phyloP scores from a whole-genome alignment of 1,284 basidiomycete species.

The Cystobasidium sp. region DNA sequence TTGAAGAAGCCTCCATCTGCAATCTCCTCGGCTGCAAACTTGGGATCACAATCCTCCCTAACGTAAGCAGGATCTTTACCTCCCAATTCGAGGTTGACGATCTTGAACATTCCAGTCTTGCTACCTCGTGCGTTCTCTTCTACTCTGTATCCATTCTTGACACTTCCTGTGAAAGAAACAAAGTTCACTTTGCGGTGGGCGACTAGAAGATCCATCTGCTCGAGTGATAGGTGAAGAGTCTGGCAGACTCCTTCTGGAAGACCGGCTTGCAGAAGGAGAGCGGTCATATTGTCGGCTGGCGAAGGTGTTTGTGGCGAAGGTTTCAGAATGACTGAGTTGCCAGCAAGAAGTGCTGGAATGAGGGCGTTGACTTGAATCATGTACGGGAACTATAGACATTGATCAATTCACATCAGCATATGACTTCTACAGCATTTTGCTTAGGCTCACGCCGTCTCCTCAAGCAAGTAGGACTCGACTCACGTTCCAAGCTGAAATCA shows the following conservation, averaged over 20 bases:
- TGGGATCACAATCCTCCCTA: slow-evolving; percentile 71
- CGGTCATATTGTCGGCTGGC: slow-evolving; percentile 77
- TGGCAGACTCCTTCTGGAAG: slow-evolving; percentile 74
- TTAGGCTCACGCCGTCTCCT: background rate
- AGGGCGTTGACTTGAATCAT: slow-evolving; percentile 86
- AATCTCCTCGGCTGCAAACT: slow-evolving; percentile 79
- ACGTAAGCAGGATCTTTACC: slow-evolving; percentile 97
- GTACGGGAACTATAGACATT: slow-evolving; percentile 68
- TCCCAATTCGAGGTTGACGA: slow-evolving; percentile 73
- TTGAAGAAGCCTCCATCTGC: slow-evolving; percentile 95
- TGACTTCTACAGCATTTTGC: background rate
- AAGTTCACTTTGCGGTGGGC: slow-evolving; percentile 74
- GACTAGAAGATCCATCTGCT: slow-evolving; percentile 69
- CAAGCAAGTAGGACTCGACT: background rate
- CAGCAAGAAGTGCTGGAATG: slow-evolving; percentile 74
- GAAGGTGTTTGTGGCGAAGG: slow-evolving; percentile 93
- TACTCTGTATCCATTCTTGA: slow-evolving; percentile 59
- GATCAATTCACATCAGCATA: background rate
- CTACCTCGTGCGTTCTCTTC: slow-evolving; percentile 58
- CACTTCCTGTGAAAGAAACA: slow-evolving; percentile 89
- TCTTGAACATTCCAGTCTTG: slow-evolving; percentile 73
- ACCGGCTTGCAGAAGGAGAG: slow-evolving; percentile 72
- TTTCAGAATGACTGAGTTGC: slow-evolving; percentile 88
- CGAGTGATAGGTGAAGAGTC: slow-evolving; percentile 70
- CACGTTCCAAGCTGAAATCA: slow-evolving; percentile 89